phyloP scores from a whole-genome alignment of 805 yeast genomes.

The Lipomyces chichibuensis region DNA sequence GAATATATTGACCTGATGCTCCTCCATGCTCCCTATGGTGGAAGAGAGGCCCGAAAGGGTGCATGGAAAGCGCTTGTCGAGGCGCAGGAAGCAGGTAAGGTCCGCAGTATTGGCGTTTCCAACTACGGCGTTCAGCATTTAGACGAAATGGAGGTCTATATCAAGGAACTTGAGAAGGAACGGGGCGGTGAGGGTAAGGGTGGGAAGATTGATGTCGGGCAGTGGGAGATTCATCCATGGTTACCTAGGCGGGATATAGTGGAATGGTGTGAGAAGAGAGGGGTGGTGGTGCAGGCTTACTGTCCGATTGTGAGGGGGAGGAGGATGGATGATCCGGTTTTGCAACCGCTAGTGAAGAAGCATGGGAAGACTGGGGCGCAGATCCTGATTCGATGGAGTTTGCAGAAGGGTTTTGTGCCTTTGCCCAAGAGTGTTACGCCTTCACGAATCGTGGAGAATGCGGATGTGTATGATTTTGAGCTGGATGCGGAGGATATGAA shows the following conservation, averaged over 20 bases:
- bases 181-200: constrained; percentile 50
- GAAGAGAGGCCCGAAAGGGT: constrained; percentile 47
- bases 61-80: constrained; percentile 62
- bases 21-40: constrained; percentile 56
- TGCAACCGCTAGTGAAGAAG: constrained; percentile 47
- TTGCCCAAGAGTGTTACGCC: constrained; percentile 65
- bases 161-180: constrained; percentile 50
- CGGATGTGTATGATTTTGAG: constrained; percentile 56
- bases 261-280: constrained; percentile 50
- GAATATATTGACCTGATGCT: constrained; percentile 72
- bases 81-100: constrained; percentile 54
- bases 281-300: constrained; percentile 61
- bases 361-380: constrained; percentile 52
- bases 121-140: constrained; percentile 63
- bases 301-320: constrained; percentile 63
- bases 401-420: constrained; percentile 56
- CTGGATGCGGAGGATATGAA: constrained; percentile 41
- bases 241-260: constrained; percentile 49
- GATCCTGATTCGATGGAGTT: constrained; percentile 54
- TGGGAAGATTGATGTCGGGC: constrained; percentile 68
- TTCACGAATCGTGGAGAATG: constrained; percentile 56
- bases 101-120: constrained; percentile 64
- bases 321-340: constrained; percentile 46
- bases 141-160: background rate
- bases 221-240: constrained; percentile 63